Evolutionary conservation across 2,329 filamentous ascomycete species (phyloP).

Genomic region (Aspergillus cejpii): DNA sequence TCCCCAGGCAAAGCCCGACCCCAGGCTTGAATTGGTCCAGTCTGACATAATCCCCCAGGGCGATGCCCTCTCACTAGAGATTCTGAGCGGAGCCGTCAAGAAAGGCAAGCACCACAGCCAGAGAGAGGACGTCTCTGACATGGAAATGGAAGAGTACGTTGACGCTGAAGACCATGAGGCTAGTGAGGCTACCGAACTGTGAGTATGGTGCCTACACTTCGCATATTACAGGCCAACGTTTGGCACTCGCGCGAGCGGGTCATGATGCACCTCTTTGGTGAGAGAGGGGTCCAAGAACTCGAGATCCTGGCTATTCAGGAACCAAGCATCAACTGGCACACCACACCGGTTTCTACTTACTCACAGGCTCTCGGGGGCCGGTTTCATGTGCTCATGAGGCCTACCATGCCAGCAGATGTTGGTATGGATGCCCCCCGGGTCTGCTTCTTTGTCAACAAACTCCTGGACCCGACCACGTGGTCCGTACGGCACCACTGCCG

Average conservation of each 20-base stretch:
- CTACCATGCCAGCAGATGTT: background rate
- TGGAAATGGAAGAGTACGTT: too few relatives aligned
- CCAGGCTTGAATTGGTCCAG: too few relatives aligned
- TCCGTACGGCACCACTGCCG: constrained; percentile 12
- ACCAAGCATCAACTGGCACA: constrained; percentile 1
- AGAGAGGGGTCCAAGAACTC: constrained; percentile 3
- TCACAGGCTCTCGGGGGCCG: constrained; percentile 2
- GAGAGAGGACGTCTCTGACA: background rate
- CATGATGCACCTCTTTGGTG: constrained; percentile 6
- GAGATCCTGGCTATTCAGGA: constrained; percentile 9
- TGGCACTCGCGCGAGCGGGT: constrained; percentile 4
- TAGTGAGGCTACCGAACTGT: background rate
- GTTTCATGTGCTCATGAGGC: constrained; percentile 1
- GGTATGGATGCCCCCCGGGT: constrained; percentile 10
- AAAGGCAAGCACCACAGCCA: background rate
- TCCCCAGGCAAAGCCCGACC: too few relatives aligned
- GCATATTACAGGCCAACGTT: constrained; percentile 1
- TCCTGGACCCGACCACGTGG: constrained; percentile 13
- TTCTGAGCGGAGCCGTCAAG: too few relatives aligned
- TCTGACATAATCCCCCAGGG: too few relatives aligned
- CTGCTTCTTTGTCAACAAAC: constrained; percentile 25
- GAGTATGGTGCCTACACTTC: background rate
- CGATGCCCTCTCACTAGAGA: too few relatives aligned
- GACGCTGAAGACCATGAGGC: background rate
- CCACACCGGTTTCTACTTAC: constrained; percentile 2